Conservation (phyloP, 371 early-diverging fungal species). For the Phascolomyces articulosus region DNA sequence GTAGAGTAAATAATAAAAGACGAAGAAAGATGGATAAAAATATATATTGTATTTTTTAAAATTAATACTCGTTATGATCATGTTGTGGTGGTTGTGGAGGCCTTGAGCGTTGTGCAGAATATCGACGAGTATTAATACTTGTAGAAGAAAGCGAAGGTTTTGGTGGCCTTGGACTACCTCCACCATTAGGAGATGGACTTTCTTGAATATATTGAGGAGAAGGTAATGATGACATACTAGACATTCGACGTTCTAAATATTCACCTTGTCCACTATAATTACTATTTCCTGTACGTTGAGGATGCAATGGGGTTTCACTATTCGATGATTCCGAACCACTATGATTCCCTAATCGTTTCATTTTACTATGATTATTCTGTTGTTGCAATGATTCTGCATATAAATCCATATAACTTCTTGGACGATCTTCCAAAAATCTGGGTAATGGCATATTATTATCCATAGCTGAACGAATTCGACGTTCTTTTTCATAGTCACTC, state of each 20-base stretch:
- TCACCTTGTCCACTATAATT: no score
- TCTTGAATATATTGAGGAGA: not conserved
- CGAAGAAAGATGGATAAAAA: no score
- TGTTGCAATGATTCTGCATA: not conserved
- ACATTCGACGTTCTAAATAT: not conserved
- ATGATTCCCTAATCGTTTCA: not conserved
- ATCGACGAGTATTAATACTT: not conserved
- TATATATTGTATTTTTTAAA: not conserved
- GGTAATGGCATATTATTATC: constrained; percentile 8
- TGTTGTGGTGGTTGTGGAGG: not conserved
- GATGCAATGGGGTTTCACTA: not conserved
- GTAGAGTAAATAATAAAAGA: not conserved
- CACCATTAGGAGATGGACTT: not conserved
- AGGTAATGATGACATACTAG: not conserved
- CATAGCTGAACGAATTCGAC: constrained; percentile 24
- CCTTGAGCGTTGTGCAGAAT: not conserved
- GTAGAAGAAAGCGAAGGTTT: not conserved
- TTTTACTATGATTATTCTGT: not conserved
- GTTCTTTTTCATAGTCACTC: constrained; percentile 70
- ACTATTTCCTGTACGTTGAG: no score
- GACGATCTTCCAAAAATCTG: constrained; percentile 4
- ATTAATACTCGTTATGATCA: not conserved
- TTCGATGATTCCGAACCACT: not conserved
- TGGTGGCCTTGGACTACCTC: not conserved
- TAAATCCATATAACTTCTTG: not conserved